Base-by-base conservation (phyloP, 371 early-diverging fungal species). In the Mortierella sp. region DNA sequence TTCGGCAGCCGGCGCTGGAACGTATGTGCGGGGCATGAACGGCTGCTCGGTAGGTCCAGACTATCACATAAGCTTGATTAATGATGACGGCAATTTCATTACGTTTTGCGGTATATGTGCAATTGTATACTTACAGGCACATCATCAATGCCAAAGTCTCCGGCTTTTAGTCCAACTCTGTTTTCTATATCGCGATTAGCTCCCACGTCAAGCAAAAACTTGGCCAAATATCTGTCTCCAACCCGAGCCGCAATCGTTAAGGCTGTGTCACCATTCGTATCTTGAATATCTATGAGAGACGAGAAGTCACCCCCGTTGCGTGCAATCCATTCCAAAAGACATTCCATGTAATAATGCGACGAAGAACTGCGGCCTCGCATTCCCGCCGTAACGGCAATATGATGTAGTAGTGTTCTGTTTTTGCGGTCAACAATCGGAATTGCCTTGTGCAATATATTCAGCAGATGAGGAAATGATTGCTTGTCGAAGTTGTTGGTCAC, bases 261-360 rank as follows among this genome's bases (percentile, higher is more conserved):
- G 6, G 97, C 96, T 1, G 99, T 97, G 70, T 98, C 94, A 1
- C 99, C 99, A 45, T 91, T 91, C 58, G 70, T 83, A 73, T 97
- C 97, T 73, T 92, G 90, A 11, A 88, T 68, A 74, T 96, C 90
- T 9, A 96, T 74, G 14, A 95, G 84, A 4, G 85, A 78, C 3
- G 84, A 81, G 65, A 90, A 88, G 63, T 90, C 86, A 12, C 88
- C 90, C 22, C 86, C 87, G 55, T 83, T 69, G 11, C 72, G 75
- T 4, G 84, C 84, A 45, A 84, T 79, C 78, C 76, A 72, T n/a
- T 90, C 90, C 20, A 95, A 69, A 32, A 94, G 62, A 68, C 93
- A 90, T 51, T 93, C 92, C 83, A 94, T 87, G 77, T 96, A 97
- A 72, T 95, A 96, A 49, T 88, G 68, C 18, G 93, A 89, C 1